Base-by-base conservation (phyloP, 495 filamentous ascomycete genomes). In the Amphirosellinia nigrospora region DNA sequence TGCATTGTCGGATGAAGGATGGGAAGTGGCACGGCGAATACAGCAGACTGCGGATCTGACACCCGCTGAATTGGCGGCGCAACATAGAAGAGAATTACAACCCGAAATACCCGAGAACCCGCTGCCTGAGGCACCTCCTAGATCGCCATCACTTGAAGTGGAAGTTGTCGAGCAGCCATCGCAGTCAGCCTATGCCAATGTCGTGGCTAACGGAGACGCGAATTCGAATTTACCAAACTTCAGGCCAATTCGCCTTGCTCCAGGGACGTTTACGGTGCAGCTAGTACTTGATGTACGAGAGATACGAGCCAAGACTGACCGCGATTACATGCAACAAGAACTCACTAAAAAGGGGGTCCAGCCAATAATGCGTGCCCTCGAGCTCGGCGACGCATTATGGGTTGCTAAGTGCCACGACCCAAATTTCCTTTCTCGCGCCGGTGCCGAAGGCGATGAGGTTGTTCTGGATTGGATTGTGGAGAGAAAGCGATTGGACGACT, bases 401-500 rank as follows among this genome's bases (percentile, higher is more conserved):
- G 88, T 96, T 10, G 93, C 93, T 48, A 92, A 90, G 77, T 88
- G 86, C 75, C 82, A 88, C 55, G 84, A 91, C 64, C 81, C 88
- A 0, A 78, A 78, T 36, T 86, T 87, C 68, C 83, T 92, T 11
- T 71, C 85, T 4, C 84, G 81, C 1, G 79, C 84, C 64, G 87
- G 87, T 58, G 86, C 86, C 56, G 89, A 93, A 79, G 86, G 90
- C n/a, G 88, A 92, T 66, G 93, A 96, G 78, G 80, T 94, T 4
- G 88, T 93, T 48, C 83, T 96, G 7, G 93, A 95, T 75, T 93
- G 88, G 83, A 92, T 96, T 36, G 85, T 95, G 0, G 93, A 96
- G 79, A 87, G 93, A 59, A 96, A 96, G 74, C 86, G 93, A 3
- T 85, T 94, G 0, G 93, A 96, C 72, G 93, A 96, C 78, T 83